Conservation (phyloP, 352 stramenopile genomes). For the Globisporangium emineosum region DNA sequence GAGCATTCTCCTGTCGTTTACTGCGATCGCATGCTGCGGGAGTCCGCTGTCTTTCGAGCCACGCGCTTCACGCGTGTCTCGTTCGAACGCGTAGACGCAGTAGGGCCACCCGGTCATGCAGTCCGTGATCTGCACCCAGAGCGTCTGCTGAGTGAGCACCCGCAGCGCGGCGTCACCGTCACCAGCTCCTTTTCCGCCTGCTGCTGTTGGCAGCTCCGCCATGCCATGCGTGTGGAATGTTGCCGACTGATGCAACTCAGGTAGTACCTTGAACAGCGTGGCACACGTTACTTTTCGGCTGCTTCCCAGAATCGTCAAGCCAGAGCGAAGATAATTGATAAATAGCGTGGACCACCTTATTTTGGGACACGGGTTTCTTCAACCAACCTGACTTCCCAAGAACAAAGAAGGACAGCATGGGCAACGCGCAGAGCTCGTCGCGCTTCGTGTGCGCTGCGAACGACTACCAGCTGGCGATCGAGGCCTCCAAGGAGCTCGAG, state of each 20-base stretch:
- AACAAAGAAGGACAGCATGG: background rate
- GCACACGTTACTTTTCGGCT: background rate
- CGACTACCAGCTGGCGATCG: constrained; percentile 83
- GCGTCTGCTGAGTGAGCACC: background rate
- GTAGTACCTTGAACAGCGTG: background rate
- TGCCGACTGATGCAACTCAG: background rate
- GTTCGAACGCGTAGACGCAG: background rate
- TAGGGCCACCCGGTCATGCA: background rate
- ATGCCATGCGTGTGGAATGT: background rate
- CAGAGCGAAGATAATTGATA: background rate
- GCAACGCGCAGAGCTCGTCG: background rate
- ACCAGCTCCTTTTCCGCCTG: background rate
- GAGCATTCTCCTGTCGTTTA: background rate
- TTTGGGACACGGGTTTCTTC: background rate
- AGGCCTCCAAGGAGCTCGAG: constrained; percentile 81
- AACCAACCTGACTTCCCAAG: background rate
- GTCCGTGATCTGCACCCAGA: constrained; percentile 3
- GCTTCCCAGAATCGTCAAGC: background rate
- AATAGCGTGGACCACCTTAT: background rate
- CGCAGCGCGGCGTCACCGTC: background rate
- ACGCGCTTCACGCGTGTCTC: background rate
- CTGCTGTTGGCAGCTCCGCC: background rate
- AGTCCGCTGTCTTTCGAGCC: background rate
- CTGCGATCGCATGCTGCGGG: background rate
- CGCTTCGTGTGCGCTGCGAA: constrained; percentile 44